Evolutionary conservation across 164 flowering plant species (phyloP).

Genomic region (Magnolia kwangsiensis): DNA sequence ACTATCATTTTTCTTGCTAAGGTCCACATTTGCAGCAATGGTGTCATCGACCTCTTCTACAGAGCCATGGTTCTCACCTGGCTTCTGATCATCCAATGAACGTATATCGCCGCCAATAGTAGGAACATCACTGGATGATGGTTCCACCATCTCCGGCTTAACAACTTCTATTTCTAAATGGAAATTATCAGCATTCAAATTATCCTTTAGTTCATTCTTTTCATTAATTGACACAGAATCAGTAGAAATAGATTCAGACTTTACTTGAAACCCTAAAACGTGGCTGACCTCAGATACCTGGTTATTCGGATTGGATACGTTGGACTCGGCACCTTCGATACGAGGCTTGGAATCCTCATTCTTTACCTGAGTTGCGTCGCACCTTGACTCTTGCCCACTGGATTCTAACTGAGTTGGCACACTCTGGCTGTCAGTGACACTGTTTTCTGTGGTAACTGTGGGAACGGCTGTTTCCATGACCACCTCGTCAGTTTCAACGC

Average conservation of each 20-base stretch:
- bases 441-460: constrained; percentile 12
- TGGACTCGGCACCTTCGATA: constrained; percentile 25
- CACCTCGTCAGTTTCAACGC: constrained; percentile 12
- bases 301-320: constrained; percentile 36
- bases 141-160: constrained; percentile 70
- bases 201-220: constrained; percentile 87
- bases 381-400: constrained; percentile 19
- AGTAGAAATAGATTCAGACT: constrained; percentile 88
- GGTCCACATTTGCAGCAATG: constrained; percentile 35
- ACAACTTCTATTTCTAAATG: constrained; percentile 70
- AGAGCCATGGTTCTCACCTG: constrained; percentile 46
- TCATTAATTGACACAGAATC: constrained; percentile 86
- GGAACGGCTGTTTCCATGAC: constrained; percentile 3
- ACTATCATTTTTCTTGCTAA: constrained; percentile 46
- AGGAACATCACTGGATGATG: constrained; percentile 58
- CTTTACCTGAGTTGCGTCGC: constrained; percentile 29
- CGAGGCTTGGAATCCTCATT: constrained; percentile 25
- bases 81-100: constrained; percentile 62
- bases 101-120: constrained; percentile 54
- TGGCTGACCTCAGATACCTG: constrained; percentile 96
- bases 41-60: constrained; percentile 24
- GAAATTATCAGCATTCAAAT: constrained; percentile 86
- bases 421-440: constrained; percentile 18
- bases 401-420: constrained; percentile 31
- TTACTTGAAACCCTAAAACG: constrained; percentile 77